phyloP scores from a whole-genome alignment of 2,329 filamentous ascomycete genomes.

The Trichoderma endophyticum region DNA sequence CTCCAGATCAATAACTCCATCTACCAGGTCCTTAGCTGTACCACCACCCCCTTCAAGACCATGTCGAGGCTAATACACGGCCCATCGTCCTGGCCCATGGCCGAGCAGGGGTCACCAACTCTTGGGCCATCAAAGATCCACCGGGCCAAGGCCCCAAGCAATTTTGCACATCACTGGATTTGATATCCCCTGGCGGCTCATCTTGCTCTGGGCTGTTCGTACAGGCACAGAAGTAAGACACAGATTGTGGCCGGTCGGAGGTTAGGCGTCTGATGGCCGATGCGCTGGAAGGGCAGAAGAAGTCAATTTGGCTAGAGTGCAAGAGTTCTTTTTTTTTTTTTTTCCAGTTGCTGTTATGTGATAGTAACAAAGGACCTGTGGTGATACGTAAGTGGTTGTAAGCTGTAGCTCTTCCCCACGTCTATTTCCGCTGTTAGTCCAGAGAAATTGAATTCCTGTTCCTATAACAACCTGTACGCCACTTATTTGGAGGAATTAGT shows the following conservation, averaged over 20 bases:
- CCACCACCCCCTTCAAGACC: background rate
- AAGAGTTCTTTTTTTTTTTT: background rate
- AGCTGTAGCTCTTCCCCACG: background rate
- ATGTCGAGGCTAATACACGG: background rate
- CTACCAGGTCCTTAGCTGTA: background rate
- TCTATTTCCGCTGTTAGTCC: background rate
- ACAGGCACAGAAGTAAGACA: background rate
- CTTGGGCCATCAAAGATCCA: conserved; percentile 7
- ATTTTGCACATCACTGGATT: background rate
- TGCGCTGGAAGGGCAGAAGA: background rate
- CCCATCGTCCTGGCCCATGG: background rate
- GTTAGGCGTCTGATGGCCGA: background rate
- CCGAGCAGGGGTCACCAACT: conserved; percentile 11
- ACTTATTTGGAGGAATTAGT: background rate
- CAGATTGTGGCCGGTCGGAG: background rate
- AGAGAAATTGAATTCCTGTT: background rate
- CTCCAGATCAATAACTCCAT: no score
- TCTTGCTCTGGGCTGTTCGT: background rate
- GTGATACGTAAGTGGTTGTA: background rate
- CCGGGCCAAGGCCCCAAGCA: background rate
- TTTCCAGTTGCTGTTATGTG: background rate
- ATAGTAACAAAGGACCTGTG: background rate
- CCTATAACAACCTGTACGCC: background rate
- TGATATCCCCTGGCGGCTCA: background rate
- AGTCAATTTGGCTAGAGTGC: background rate